A percentile compares a stretch with the other conserved stretches of the same genome.
Evolutionary conservation across 2,329 filamentous ascomycete genomes (phyloP).

Genomic region (Arthrobotrys sphaeroides): DNA sequence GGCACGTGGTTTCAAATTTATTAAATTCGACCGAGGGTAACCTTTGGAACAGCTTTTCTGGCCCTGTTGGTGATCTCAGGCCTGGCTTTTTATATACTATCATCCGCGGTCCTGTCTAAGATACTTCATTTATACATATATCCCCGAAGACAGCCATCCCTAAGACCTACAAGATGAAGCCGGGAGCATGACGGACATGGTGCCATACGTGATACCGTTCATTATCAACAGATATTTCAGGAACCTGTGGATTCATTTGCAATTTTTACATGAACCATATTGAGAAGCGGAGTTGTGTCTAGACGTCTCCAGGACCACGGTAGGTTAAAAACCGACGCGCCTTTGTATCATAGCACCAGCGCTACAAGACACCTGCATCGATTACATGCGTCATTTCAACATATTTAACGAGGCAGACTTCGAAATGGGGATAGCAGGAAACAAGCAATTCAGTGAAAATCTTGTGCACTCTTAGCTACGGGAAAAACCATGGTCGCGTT

Average conservation of each 20-base stretch:
- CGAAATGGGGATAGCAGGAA: background rate
- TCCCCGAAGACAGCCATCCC: background rate
- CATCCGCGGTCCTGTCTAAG: background rate
- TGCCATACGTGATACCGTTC: too few relatives aligned
- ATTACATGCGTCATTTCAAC: background rate
- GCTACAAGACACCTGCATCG: too few relatives aligned
- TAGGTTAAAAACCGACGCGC: too few relatives aligned
- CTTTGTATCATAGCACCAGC: too few relatives aligned
- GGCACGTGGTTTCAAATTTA: slow-evolving; percentile 42
- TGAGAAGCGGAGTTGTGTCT: too few relatives aligned
- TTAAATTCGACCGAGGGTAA: background rate
- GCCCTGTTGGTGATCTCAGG: background rate
- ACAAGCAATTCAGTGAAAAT: slow-evolving; percentile 14
- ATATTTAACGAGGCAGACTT: background rate
- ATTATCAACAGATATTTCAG: too few relatives aligned
- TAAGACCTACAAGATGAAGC: too few relatives aligned
- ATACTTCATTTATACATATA: background rate
- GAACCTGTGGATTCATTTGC: background rate
- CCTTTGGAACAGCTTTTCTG: background rate
- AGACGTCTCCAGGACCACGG: too few relatives aligned
- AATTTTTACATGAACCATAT: too few relatives aligned
- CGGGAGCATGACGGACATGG: too few relatives aligned
- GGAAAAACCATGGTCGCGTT: background rate
- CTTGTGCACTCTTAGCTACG: slow-evolving; percentile 6
- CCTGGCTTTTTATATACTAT: background rate